Conservation (phyloP, 306 rosid species). For the Malus sylvestris region DNA sequence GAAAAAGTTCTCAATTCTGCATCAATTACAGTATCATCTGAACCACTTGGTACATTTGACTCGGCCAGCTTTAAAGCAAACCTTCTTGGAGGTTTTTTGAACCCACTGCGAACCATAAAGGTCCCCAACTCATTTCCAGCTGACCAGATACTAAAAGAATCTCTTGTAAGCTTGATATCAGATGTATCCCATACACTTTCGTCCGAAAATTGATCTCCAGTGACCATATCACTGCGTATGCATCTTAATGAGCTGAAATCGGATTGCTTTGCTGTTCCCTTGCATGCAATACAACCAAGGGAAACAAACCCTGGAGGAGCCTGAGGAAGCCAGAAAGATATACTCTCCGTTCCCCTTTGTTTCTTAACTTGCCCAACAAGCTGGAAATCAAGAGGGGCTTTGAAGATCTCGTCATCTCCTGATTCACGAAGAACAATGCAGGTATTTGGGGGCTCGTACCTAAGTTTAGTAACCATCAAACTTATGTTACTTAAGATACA, state of each 20-base stretch:
- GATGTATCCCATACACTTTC: slow-evolving; percentile 93
- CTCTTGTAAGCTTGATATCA: slow-evolving; percentile 49
- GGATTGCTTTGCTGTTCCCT: slow-evolving; percentile 64
- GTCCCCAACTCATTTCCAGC: slow-evolving; percentile 86
- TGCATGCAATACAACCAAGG: slow-evolving; percentile 82
- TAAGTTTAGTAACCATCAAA: slow-evolving; percentile 15
- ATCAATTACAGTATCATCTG: slow-evolving; percentile 69
- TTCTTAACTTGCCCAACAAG: slow-evolving; percentile 79
- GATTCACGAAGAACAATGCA: slow-evolving; percentile 75
- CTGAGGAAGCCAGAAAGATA: slow-evolving; percentile 93
- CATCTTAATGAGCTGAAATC: slow-evolving; percentile 73
- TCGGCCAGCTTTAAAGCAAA: slow-evolving; percentile 82
- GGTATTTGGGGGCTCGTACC: slow-evolving; percentile 91
- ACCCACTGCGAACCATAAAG: slow-evolving; percentile 72
- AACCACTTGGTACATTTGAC: slow-evolving; percentile 52
- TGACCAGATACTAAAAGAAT: slow-evolving; percentile 77
- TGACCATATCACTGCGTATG: slow-evolving; percentile 78
- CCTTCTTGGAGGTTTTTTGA: slow-evolving; percentile 87
- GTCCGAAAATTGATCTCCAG: slow-evolving; percentile 77
- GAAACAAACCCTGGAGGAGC: slow-evolving; percentile 92
- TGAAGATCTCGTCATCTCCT: slow-evolving; percentile 55
- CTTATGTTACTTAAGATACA: neutral
- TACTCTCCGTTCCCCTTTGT: slow-evolving; percentile 74
- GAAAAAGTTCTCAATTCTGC: slow-evolving; percentile 83
- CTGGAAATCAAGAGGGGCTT: slow-evolving; percentile 72